phyloP scores from a whole-genome alignment of 306 rosid genomes.

The Sesbania bispinosa region DNA sequence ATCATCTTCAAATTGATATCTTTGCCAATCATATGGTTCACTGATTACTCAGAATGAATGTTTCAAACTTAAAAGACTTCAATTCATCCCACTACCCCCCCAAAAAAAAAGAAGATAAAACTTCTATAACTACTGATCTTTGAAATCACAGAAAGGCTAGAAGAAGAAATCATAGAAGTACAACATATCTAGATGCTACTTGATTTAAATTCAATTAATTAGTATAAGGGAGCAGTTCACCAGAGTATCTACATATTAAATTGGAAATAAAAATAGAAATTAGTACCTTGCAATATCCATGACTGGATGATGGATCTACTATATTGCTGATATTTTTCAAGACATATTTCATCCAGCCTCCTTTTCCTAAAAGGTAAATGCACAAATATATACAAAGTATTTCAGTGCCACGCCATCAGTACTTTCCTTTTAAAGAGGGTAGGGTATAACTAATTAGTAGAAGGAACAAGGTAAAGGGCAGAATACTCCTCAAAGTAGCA shows the following conservation, averaged over 20 bases:
- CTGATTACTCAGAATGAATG: background rate
- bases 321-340: slow-evolving; percentile 72
- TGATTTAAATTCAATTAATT: background rate
- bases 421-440: background rate
- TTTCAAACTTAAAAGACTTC: background rate
- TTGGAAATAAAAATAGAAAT: background rate
- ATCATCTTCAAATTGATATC: background rate
- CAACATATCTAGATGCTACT: background rate
- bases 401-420: background rate
- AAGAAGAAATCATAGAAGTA: background rate
- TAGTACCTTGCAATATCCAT: slow-evolving; percentile 87
- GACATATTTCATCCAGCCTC: slow-evolving; percentile 84
- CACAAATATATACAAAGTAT: background rate
- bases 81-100: background rate
- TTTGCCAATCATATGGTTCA: background rate
- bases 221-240: background rate
- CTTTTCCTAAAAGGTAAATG: slow-evolving; percentile 46
- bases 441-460: background rate
- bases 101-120: background rate
- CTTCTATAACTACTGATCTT: background rate
- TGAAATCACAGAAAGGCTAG: background rate
- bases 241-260: background rate
- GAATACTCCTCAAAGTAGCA: background rate
- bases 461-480: background rate
- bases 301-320: slow-evolving; percentile 87